Evolutionary conservation across 225 moss, liverwort and hornwort genomes (phyloP), one percentile per base, ranked within the genome.

Genomic region (Neckera pumila): DNA sequence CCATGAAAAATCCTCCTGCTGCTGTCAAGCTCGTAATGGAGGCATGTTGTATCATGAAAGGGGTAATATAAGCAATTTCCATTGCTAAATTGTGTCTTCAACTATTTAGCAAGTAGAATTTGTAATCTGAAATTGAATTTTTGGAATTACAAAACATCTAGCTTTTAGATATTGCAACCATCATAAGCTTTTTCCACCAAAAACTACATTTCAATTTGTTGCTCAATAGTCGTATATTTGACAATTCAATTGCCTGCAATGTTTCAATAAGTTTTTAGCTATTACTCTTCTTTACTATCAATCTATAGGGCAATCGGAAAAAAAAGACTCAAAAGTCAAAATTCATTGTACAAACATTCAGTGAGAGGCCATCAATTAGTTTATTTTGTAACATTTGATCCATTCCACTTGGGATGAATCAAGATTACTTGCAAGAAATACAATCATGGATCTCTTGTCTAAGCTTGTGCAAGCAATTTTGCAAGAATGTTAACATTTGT

Each of bases 1-100:
- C 97, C 56, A 97, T 97, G 97, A 97, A 97, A 75, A 95, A 96
- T 82, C 97, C 97, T 81, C 97, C 97, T 34, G 94, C 93, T 78
- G 82, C 95, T 83, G 93, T 97, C 20, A 97, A 97, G 89, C 94
- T 97, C 80, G 97, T 97, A 65, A 96, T 97, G 97, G 96, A 97
- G 86, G 94, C 95, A 2, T 93, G 96, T 56, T 97, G 96, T 84
- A 97, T 97, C 33, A 95, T 97, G 94, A 96, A 97, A 90, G 95
- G 95, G 95, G 97, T 97, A 73, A 49, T 9, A 67, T 58, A 20
- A 63, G 12, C 10, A 38, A 0, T 60, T 80, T 43, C 1, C 3
- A 36, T 20, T 53, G 14, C 40, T 84, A 13, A 40, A 36, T 31
- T 4, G 8, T 23, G 9, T 45, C 38, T 56, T 61, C 53, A 80